Conservation (phyloP, 148 eudicot species). For the Heliosperma pusillum region DNA sequence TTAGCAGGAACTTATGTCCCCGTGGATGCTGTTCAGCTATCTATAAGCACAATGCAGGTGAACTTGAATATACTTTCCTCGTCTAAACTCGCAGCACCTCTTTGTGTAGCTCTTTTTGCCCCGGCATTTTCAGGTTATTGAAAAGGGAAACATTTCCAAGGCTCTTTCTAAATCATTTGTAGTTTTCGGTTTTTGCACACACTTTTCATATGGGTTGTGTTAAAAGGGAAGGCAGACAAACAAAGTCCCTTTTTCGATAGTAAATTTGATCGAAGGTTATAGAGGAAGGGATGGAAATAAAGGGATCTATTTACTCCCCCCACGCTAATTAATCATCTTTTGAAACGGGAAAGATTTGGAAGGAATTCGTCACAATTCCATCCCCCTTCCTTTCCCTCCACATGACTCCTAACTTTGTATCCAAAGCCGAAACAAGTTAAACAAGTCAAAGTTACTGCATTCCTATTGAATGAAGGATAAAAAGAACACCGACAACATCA, state of each 20-base stretch:
- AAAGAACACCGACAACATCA: background rate
- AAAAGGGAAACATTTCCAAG: background rate
- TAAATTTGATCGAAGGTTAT: too few relatives aligned
- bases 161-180: background rate
- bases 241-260: too few relatives aligned
- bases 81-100: background rate
- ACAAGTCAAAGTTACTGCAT: background rate
- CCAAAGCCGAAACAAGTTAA: background rate
- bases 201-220: background rate
- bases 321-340: too few relatives aligned
- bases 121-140: background rate
- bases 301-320: background rate
- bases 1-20: constrained; percentile 68
- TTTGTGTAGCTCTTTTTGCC: background rate
- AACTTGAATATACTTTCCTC: background rate
- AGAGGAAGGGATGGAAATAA: too few relatives aligned
- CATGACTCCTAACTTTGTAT: background rate
- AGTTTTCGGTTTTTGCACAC: background rate
- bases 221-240: too few relatives aligned
- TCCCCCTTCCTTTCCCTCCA: too few relatives aligned
- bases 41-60: constrained; percentile 75
- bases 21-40: constrained; percentile 55
- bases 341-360: too few relatives aligned
- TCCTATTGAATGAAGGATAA: background rate
- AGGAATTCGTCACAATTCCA: too few relatives aligned